These are phyloP conservation scores for Hypomontagnella monticulosa DNA, from an alignment of 495 filamentous ascomycete genomes.

Conservation along the genomic window DNA sequence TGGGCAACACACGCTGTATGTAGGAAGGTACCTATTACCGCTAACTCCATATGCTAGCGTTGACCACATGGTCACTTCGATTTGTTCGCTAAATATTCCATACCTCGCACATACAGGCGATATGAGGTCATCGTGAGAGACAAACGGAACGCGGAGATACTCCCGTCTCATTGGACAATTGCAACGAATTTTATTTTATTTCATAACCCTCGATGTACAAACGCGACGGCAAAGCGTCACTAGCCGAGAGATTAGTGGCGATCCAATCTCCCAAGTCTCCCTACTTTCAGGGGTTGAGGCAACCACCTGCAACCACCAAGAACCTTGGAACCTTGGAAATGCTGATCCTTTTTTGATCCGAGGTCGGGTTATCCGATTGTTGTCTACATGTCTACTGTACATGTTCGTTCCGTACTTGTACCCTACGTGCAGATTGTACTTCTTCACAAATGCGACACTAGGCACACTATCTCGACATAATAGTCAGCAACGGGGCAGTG, in stretches of 20 bases:
- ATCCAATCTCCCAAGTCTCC: too few relatives aligned
- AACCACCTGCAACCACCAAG: too few relatives aligned
- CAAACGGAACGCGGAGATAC: not conserved
- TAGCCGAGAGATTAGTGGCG: too few relatives aligned
- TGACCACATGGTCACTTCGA: too few relatives aligned
- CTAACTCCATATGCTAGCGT: too few relatives aligned
- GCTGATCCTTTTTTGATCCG: conserved; percentile 21
- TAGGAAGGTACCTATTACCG: too few relatives aligned
- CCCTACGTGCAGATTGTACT: conserved; percentile 3
- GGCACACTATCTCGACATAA: not conserved
- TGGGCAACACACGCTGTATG: too few relatives aligned
- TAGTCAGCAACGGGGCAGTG: conserved; percentile 18
- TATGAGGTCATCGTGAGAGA: conserved; percentile 23
- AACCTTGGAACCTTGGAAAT: not conserved
- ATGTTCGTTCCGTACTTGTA: conserved; percentile 8
- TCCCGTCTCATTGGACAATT: conserved; percentile 26
- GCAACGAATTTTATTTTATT: not conserved
- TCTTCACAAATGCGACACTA: not conserved
- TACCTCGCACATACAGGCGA: too few relatives aligned
- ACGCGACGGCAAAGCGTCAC: too few relatives aligned
- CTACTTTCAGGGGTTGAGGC: not conserved
- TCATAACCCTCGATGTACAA: too few relatives aligned
- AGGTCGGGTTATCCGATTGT: conserved; percentile 27
- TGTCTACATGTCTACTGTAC: conserved; percentile 2
- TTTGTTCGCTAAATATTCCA: too few relatives aligned